Base-by-base conservation (phyloP, 345 rosid genomes). In the Heritiera fomes region DNA sequence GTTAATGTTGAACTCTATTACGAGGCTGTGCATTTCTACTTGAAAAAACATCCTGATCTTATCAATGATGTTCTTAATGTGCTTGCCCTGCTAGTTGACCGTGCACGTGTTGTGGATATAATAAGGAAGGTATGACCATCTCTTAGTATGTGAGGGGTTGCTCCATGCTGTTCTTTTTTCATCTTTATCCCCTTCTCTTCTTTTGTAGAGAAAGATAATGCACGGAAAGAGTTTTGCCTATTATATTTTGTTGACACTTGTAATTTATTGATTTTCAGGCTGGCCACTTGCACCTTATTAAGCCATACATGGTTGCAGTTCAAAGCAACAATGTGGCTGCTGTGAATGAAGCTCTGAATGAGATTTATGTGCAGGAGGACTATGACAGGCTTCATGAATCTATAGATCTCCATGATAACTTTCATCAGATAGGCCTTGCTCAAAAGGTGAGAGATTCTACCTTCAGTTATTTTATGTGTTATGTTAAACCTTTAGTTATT, bases 221-320 rank as follows among this genome's bases (percentile, higher is more conserved):
- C 38, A 34, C 3, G 38, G 2, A 34, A 34, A 34, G 38, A 34
- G 38, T 34, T 34, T 3, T 34, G 66, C 38, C 17, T 30, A 61
- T 30, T 61, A 28, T 30, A 12, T 28, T 30, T 61, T 61, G 5
- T 61, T 61, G 10, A 30, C 66, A 12, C 17, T 11, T 61, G 66
- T 17, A 28, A 28, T 28, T 30, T 8, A 4, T 61, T 60, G 78
- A 61, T 86, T 85, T 23, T 82, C 87, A 94, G 98, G 98, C 98
- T 64, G 98, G 38, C 3, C 98, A 93, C 76, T 83, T 94, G 73
- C 95, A 88, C 53, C 94, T 94, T 56, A 90, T 94, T 81, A 94
- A 91, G 93, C 98, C 97, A 60, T 94, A 94, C 80, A 93, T 94
- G 97, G 82, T 93, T 83, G 97, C 98, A 47, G 97, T 94, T 79